A percentile compares a stretch with the other conserved stretches of the same genome.
These are phyloP conservation scores for Mycosphaerella sp. DNA, from an alignment of 2,329 filamentous ascomycete genomes.

Conservation along the genomic window DNA sequence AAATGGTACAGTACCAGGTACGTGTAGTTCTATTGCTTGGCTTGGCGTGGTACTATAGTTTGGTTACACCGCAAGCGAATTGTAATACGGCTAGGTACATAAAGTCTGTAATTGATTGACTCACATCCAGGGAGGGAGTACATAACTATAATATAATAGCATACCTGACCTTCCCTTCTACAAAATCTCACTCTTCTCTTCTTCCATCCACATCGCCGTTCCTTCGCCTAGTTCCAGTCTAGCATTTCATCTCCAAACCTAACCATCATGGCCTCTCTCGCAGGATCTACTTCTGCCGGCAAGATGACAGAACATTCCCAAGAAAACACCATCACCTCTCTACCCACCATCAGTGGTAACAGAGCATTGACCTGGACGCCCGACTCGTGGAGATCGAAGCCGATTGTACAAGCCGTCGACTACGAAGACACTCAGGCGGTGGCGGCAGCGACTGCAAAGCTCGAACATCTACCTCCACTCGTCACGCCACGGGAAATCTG, in stretches of 20 bases:
- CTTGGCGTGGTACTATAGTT: too few relatives aligned
- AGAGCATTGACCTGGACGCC: slow-evolving; percentile 48
- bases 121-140: background rate
- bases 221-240: too few relatives aligned
- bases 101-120: background rate
- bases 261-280: background rate
- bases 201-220: too few relatives aligned
- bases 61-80: too few relatives aligned
- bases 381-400: slow-evolving; percentile 67
- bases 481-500: slow-evolving; percentile 76
- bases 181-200: too few relatives aligned
- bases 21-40: too few relatives aligned
- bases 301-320: slow-evolving; percentile 2
- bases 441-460: slow-evolving; percentile 55
- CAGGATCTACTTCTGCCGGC: background rate
- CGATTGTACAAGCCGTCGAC: slow-evolving; percentile 67
- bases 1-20: too few relatives aligned
- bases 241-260: background rate
- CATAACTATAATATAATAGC: background rate
- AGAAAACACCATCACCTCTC: background rate
- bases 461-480: slow-evolving; percentile 65
- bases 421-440: slow-evolving; percentile 60
- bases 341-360: slow-evolving; percentile 3
- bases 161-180: background rate
- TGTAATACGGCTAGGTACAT: too few relatives aligned